Conservation (phyloP, 2,329 filamentous ascomycete genomes). For the Clonostachys sp. region DNA sequence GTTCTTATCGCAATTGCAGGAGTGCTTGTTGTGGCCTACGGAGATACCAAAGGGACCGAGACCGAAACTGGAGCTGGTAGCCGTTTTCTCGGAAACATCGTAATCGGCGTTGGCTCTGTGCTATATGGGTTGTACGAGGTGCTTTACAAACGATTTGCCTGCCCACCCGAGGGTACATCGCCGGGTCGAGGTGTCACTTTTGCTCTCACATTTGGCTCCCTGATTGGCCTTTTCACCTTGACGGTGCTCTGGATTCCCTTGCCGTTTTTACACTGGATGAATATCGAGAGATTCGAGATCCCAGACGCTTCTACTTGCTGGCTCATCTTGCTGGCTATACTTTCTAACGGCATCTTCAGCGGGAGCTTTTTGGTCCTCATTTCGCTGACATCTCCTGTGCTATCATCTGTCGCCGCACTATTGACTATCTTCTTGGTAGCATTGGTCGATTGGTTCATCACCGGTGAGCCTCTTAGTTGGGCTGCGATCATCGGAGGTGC, state of each 20-base stretch:
- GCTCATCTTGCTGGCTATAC: conserved; percentile 74
- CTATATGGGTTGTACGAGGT: conserved; percentile 98
- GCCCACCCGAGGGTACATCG: conserved; percentile 83
- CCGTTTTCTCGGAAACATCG: conserved; percentile 77
- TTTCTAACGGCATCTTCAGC: conserved; percentile 88
- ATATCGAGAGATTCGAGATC: conserved; percentile 77
- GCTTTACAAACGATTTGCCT: conserved; percentile 88
- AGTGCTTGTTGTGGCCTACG: conserved; percentile 93
- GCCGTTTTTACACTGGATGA: conserved; percentile 73
- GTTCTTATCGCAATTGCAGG: conserved; percentile 84
- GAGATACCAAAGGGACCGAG: conserved; percentile 57
- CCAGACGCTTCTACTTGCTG: conserved; percentile 74
- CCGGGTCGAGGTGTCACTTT: conserved; percentile 92
- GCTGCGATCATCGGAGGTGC: conserved; percentile 79
- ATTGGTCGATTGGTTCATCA: conserved; percentile 82
- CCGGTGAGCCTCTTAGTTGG: conserved; percentile 67
- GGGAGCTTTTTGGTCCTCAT: conserved; percentile 92
- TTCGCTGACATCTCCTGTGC: conserved; percentile 84
- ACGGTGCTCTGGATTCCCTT: conserved; percentile 88
- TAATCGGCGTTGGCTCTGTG: conserved; percentile 87
- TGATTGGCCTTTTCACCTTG: conserved; percentile 85
- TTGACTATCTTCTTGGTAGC: conserved; percentile 97
- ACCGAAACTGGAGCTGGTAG: conserved; percentile 46
- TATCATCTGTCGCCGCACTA: conserved; percentile 87
- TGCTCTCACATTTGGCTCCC: conserved; percentile 83